Percentiles rank a stretch among this genome's conserved stretches.
phyloP scores from a whole-genome alignment of 2,329 filamentous ascomycete species.

The Ciborinia camelliae region DNA sequence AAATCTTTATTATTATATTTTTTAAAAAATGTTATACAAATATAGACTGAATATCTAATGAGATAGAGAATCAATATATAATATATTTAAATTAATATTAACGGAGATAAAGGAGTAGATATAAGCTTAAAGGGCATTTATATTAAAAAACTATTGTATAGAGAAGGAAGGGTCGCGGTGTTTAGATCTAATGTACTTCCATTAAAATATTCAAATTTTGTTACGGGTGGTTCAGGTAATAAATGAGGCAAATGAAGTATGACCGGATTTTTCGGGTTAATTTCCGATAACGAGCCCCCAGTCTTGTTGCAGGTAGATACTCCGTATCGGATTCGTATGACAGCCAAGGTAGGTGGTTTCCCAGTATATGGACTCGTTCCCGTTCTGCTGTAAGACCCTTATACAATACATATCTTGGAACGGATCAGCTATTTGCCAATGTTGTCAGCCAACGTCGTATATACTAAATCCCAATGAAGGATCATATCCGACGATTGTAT shows the following conservation, averaged over 20 bases:
- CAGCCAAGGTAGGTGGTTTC: neutral
- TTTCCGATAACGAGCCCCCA: conserved; percentile 12
- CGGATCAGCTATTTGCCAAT: conserved; percentile 16
- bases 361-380: neutral
- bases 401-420: conserved; percentile 2
- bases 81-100: too few species aligned
- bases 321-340: neutral
- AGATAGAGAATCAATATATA: too few species aligned
- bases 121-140: too few species aligned
- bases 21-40: too few species aligned
- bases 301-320: conserved; percentile 8
- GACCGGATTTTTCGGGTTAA: conserved; percentile 16
- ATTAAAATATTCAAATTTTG: too few species aligned
- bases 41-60: too few species aligned
- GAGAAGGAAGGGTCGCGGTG: too few species aligned
- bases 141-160: too few species aligned
- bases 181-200: too few species aligned
- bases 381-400: conserved; percentile 6
- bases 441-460: conserved; percentile 13
- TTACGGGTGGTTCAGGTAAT: neutral
- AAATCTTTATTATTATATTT: too few species aligned
- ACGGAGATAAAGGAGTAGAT: too few species aligned
- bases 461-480: conserved; percentile 8
- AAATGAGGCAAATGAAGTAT: neutral
- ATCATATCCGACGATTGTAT: conserved; percentile 10